Evolutionary conservation across 352 stramenopile genomes (phyloP), one percentile per base, ranked within the genome.

Genomic region (Globisporangium parvum): DNA sequence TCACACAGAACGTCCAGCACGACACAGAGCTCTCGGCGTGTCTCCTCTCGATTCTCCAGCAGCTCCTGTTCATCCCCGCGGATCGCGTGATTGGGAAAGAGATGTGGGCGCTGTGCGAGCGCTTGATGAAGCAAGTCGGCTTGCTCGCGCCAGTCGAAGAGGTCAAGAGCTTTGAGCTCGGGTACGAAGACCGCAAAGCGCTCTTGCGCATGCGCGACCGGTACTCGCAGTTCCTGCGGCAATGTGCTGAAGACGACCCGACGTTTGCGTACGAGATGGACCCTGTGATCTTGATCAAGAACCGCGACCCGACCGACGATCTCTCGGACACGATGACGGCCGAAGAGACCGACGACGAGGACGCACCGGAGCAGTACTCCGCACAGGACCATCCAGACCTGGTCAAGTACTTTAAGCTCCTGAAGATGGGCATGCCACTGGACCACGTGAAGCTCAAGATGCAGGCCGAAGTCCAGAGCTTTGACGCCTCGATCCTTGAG

Each of bases 21-120:
- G 83, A 93, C 46, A 55, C 70, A 0, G 80, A 91, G 49, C 55
- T 91, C 0, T 71, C 88, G 55, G 48, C 67, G n/a, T 91, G 80
- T 51, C 66, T 93, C 40, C 53, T 93, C 17, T 93, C 83, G 4
- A 81, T 93, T 26, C 26, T 93, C 31, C 83, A 93, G 55, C 83
- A 93, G 62, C 73, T 93, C n/a, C 67, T 93, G 21, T 93, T 93
- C 64, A 85, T 91, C 60, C 83, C 83, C 11, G 80, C 70, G 8
- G 83, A 93, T 51, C 79, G 75, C 0, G 80, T 90, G 26, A 82
- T 93, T 58, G 83, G 83, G 41, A 93, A 93, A 55, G 83, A 93
- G 53, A 91, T 93, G 83, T 93, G 83, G 83, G 73, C 73, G n/a
- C 53, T 93, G 24, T 71, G 68, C 4, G 83, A 93, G 64, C 81